Base-by-base conservation (phyloP, 768 basidiomycete species). In the Sporobolomyces phaffii region DNA sequence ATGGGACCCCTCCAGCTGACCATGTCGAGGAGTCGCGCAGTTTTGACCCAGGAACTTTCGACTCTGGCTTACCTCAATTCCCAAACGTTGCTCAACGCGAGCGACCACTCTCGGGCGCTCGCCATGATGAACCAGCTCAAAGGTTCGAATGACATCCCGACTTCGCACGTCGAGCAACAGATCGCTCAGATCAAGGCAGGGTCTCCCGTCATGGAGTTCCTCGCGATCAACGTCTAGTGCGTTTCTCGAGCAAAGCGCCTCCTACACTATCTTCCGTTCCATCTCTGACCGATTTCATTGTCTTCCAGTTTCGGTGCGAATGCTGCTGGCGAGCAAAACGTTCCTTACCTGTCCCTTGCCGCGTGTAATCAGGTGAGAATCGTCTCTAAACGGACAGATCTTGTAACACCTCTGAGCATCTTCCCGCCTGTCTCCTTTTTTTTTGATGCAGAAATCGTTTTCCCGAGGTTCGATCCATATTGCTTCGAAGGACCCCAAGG, bases 401-500 rank as follows among this genome's bases (percentile, higher is more conserved):
- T 6, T 22, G 15, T n/a, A 38, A 10, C 24, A 38, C 20, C 36
- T 24, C 56, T 22, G 29, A n/a, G n/a, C 8, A 20, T 41, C 11
- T 14, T n/a, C 28, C 10, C 43, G 22, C 28, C 14, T n/a, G n/a
- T n/a, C n/a, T n/a, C n/a, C n/a, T n/a, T n/a, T n/a, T n/a, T 31
- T 10, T 31, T 24, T 6, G 31, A 18, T 3, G 26, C 81, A 82
- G 60, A 81, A 84, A 53, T 78, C 78, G 2, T 79, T 83, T 67
- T 82, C 81, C 14, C 75, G 83, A 17, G 83, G 84, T 2, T 78
- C 81, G 0, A 81, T 84, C 62, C 72, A 73, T 58, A 73, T 77
- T 10, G 67, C 51, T 0, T 78, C 78, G 24, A 72, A 69, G 26
- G 77, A 81, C 40, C 60, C 69, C n/a, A 53, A 53, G 36, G 34